phyloP scores from a whole-genome alignment of 2,329 filamentous ascomycete genomes.

The Fusarium sp. region DNA sequence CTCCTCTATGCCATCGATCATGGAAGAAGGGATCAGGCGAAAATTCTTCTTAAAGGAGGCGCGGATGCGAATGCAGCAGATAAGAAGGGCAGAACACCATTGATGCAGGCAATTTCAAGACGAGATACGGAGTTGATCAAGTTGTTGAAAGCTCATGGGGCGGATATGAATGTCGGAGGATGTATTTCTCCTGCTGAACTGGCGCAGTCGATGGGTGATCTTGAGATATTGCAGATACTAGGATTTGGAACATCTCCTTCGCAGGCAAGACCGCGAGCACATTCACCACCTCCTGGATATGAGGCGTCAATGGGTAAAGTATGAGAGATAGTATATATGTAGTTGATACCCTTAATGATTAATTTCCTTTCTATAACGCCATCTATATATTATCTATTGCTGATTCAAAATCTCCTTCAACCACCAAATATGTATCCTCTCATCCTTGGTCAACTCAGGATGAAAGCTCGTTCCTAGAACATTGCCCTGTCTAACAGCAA shows the following conservation, averaged over 20 bases:
- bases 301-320: conserved; percentile 25
- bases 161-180: conserved; percentile 35
- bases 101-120: conserved; percentile 48
- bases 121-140: conserved; percentile 46
- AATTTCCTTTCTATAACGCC: conserved; percentile 25
- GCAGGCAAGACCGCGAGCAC: conserved; percentile 9
- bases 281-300: conserved; percentile 43
- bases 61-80: conserved; percentile 49
- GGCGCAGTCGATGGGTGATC: conserved; percentile 39
- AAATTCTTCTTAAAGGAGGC: conserved; percentile 47
- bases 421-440: conserved; percentile 95
- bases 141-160: conserved; percentile 46
- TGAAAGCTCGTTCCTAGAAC: conserved; percentile 96
- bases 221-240: conserved; percentile 44
- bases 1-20: conserved; percentile 48
- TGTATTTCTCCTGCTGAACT: conserved; percentile 40
- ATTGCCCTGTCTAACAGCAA: conserved; percentile 90
- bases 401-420: conserved; percentile 68
- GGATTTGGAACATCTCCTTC: conserved; percentile 29
- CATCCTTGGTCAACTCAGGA: conserved; percentile 89
- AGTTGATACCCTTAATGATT: conserved; percentile 21
- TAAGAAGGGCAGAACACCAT: conserved; percentile 47
- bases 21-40: conserved; percentile 37
- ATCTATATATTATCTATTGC: conserved; percentile 20
- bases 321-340: conserved; percentile 8